Evolutionary conservation across 208 protist species (phyloP), one percentile per base, ranked within the genome.

Genomic region (Trypanosoma scelopori): DNA sequence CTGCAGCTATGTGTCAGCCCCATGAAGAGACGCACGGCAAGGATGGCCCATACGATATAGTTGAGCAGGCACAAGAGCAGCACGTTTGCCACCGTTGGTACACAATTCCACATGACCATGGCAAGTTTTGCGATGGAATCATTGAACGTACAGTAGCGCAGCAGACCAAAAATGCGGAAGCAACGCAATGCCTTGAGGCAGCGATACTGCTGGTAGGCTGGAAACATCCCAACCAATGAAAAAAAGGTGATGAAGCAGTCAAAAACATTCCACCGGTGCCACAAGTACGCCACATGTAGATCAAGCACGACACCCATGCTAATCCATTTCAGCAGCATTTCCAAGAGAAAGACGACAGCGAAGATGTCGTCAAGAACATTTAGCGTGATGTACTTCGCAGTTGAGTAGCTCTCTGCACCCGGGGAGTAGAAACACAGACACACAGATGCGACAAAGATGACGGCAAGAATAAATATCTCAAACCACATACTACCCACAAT

Each of bases 41-140:
- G 63, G 71, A 97, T 96, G 65, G 84, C 77, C 83, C 93, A 98
- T 41, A 98, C 81, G 62, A 96, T 76, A 73, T 94, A 96, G 76
- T 97, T 93, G 65, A 97, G 73, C 49, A 92, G 69, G 76, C 84
- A 93, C 30, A 96, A 62, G 20, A 97, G 66, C 58, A 88, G 82
- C 28, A 97, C 82, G 58, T 95, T 93, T 16, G 85, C 80, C 15
- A 97, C 61, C 16, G 72, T 84, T 4, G 92, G 94, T 20, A 97
- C 72, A 76, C 79, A 77, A 56, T 83, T 69, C 77, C 90, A 90
- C 27, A 98, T 76, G 30, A 86, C 66, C 32, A 78, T 48, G 6
- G 89, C 82, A 25, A 97, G 70, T 49, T 82, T 59, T 0, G 77
- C 65, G 65, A 97, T 76, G 50, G 76, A 86, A 42, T 52, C 50